Conservation (phyloP, 1,284 basidiomycete species). For the Heliocybe sulcata region DNA sequence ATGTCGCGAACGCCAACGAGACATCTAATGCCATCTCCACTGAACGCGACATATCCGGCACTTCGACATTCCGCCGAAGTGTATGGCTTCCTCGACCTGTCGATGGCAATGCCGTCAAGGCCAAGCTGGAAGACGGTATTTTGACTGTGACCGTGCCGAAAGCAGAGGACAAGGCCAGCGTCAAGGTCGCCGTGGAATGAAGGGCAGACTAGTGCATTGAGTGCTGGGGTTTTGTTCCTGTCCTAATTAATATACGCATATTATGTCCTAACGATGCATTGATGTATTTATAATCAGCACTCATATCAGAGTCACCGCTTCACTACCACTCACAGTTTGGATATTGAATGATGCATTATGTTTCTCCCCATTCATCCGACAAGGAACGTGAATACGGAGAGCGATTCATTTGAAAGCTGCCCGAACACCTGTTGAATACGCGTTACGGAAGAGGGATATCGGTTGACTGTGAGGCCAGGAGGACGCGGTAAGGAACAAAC, state of each 20-base stretch:
- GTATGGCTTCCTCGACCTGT: constrained; percentile 63
- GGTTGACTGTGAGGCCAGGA: background rate
- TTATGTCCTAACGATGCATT: background rate
- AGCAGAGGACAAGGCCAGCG: constrained; percentile 46
- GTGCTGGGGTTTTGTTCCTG: background rate
- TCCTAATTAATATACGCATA: background rate
- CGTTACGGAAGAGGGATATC: no score
- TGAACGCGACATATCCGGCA: constrained; percentile 51
- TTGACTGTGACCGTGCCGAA: constrained; percentile 58
- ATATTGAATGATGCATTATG: background rate
- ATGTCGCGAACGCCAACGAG: constrained; percentile 25
- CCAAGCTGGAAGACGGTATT: constrained; percentile 63
- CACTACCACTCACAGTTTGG: background rate
- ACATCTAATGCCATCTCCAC: constrained; percentile 40
- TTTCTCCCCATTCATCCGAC: background rate
- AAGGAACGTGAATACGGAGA: no score
- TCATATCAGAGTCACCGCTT: background rate
- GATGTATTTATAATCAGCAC: background rate
- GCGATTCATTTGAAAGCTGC: no score
- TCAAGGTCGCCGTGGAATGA: constrained; percentile 27
- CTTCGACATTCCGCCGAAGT: constrained; percentile 55
- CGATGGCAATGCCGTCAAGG: constrained; percentile 49
- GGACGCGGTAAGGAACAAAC: background rate
- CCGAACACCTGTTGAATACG: no score
- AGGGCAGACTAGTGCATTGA: background rate